Percentiles rank a stretch among this genome's conserved stretches.
phyloP scores from a whole-genome alignment of 495 filamentous ascomycete species.

The Aspergillus asperescens region DNA sequence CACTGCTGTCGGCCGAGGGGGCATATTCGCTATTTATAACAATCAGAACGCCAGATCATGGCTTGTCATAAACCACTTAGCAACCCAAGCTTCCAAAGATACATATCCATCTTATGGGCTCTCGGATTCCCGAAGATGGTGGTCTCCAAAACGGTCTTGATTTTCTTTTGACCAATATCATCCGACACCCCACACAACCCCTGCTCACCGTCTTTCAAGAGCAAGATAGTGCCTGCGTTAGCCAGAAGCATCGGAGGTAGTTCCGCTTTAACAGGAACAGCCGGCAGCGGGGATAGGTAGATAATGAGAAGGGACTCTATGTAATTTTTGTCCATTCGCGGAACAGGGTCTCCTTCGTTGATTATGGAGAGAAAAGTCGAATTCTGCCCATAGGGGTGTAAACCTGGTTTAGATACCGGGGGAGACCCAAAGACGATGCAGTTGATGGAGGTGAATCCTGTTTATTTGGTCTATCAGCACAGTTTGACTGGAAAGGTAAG shows the following conservation, averaged over 20 bases:
- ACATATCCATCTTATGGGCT: constrained; percentile 10
- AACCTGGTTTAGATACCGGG: constrained; percentile 62
- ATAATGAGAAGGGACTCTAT: constrained; percentile 65
- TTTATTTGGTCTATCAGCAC: background rate
- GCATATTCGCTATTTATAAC: no score
- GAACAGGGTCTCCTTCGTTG: constrained; percentile 80
- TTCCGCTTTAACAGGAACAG: background rate
- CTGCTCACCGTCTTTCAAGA: constrained; percentile 3
- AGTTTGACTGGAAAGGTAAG: background rate
- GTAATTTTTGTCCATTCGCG: constrained; percentile 69
- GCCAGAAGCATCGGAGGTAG: constrained; percentile 3
- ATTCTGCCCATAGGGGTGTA: constrained; percentile 40
- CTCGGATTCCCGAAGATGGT: constrained; percentile 10
- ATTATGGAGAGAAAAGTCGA: constrained; percentile 70
- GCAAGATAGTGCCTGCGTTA: constrained; percentile 1
- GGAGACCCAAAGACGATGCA: constrained; percentile 75
- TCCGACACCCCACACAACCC: background rate
- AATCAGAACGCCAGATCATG: no score
- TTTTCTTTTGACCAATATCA: background rate
- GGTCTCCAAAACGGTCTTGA: background rate
- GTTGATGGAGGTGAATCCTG: constrained; percentile 45
- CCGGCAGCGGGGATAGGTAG: constrained; percentile 58
- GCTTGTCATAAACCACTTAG: no score
- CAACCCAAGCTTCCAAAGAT: constrained; percentile 5
- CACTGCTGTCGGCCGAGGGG: no score